Conservation (phyloP, 2,329 filamentous ascomycete species). For the Magnaporthiopsis poae region DNA sequence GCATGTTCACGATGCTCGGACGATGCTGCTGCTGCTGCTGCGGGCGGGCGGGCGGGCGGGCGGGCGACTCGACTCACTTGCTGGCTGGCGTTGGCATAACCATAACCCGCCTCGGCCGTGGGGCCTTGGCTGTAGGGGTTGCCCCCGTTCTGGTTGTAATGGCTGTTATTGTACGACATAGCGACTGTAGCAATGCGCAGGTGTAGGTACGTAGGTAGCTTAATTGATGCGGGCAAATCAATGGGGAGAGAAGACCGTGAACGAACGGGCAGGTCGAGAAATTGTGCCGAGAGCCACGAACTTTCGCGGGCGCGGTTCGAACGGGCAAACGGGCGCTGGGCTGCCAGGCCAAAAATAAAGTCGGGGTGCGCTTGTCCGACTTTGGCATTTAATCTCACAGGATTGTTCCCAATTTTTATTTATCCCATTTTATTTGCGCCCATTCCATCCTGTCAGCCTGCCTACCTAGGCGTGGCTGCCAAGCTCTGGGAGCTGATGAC, state of each 20-base stretch:
- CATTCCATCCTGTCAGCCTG: neutral
- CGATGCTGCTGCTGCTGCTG: neutral
- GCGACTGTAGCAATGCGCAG: slow-evolving; percentile 13
- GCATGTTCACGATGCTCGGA: neutral
- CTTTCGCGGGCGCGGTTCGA: neutral
- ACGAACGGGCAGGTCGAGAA: neutral
- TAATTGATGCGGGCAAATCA: slow-evolving; percentile 2
- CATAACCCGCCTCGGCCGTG: slow-evolving; percentile 36
- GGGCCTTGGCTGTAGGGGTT: slow-evolving; percentile 55
- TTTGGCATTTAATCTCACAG: neutral
- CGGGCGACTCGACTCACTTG: slow-evolving; percentile 27
- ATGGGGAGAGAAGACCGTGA: neutral
- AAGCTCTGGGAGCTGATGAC: neutral
- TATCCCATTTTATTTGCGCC: neutral
- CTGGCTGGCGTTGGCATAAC: slow-evolving; percentile 25
- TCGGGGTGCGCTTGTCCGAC: neutral
- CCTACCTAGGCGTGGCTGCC: neutral
- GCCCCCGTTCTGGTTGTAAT: slow-evolving; percentile 43
- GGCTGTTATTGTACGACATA: slow-evolving; percentile 50
- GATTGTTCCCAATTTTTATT: neutral
- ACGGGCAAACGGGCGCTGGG: neutral
- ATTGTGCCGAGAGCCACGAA: neutral
- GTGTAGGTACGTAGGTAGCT: neutral
- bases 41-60: neutral
- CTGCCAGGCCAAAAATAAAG: neutral